These are phyloP conservation scores for Podaxis carcinomalis DNA, from an alignment of 768 basidiomycete genomes.

Conservation along the genomic window DNA sequence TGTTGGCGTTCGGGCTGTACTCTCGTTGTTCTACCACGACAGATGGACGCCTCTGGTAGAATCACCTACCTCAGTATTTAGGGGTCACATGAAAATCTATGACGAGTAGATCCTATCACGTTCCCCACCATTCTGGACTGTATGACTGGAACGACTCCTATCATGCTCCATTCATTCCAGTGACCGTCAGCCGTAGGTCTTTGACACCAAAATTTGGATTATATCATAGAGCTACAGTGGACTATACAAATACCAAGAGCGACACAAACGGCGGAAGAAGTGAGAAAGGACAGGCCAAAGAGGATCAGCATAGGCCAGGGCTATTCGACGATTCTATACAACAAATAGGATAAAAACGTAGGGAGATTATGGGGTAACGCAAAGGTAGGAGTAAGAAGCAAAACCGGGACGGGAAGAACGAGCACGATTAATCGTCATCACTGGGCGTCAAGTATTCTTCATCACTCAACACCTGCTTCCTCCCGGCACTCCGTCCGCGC, in stretches of 20 bases:
- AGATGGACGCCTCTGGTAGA: too few relatives aligned
- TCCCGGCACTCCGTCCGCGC: slow-evolving; percentile 52
- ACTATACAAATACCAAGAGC: slow-evolving; percentile 2
- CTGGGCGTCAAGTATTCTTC: slow-evolving; percentile 69
- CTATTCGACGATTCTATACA: not conserved
- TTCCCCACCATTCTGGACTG: too few relatives aligned
- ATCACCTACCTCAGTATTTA: too few relatives aligned
- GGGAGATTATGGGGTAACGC: not conserved
- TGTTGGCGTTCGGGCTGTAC: too few relatives aligned
- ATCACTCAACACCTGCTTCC: slow-evolving; percentile 76
- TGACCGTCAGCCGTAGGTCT: not conserved
- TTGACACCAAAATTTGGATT: not conserved
- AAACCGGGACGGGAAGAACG: not conserved
- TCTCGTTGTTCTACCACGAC: too few relatives aligned
- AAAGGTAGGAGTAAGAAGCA: not conserved
- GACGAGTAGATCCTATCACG: too few relatives aligned
- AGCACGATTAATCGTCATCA: slow-evolving; percentile 53
- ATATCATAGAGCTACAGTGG: slow-evolving; percentile 5
- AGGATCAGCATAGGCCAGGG: not conserved
- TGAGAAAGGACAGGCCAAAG: not conserved
- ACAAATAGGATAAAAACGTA: slow-evolving; percentile 3
- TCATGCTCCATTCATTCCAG: not conserved
- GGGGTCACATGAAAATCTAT: too few relatives aligned
- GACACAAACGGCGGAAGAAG: not conserved
- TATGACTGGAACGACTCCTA: too few relatives aligned